Evolutionary conservation across 1,139 yeast species (phyloP), one percentile per base, ranked within the genome.

Genomic region (Meyerozyma sp.): DNA sequence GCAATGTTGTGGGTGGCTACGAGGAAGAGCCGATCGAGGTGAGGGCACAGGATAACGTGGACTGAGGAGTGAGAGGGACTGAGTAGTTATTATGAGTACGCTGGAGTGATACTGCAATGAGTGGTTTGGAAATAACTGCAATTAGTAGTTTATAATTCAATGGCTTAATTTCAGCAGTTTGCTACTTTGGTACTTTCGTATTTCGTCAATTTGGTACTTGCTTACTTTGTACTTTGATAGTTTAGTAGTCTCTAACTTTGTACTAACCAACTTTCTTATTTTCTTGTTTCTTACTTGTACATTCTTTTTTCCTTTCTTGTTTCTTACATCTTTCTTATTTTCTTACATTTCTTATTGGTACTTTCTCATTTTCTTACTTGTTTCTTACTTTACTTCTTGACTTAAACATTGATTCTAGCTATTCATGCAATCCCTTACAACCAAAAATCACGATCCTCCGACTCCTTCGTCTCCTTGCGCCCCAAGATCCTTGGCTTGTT

Each of bases 1-100:
- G 40, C 8, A 40, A 36, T 11, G 39, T 26, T 13, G 40, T 35
- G 25, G 32, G 25, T 10, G 28, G 30, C 16, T 16, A 38, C 35
- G 37, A 41, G 37, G 20, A 41, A 13, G 38, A 30, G 9, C 40
- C 39, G 13, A 42, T 43, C 20, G 32, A 20, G 39, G 47, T 44
- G 13, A 47, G 44, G 36, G 42, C 47, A 6, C 53, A 51, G 35
- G 54, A 51, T 20, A 51, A 51, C 38, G 54, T 51, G 29, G 54
- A 51, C 43, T 50, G 46, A 38, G 13, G 5, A 21, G 23, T 8
- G 23, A n/a, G n/a, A n/a, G n/a, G n/a, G n/a, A n/a, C n/a, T n/a
- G n/a, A n/a, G n/a, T n/a, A n/a, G n/a, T n/a, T n/a, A n/a, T n/a
- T n/a, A n/a, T n/a, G n/a, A n/a, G n/a, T n/a, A n/a, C n/a, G n/a